Base-by-base conservation (phyloP, 2,329 filamentous ascomycete genomes). In the Colletotrichum eremochloae region DNA sequence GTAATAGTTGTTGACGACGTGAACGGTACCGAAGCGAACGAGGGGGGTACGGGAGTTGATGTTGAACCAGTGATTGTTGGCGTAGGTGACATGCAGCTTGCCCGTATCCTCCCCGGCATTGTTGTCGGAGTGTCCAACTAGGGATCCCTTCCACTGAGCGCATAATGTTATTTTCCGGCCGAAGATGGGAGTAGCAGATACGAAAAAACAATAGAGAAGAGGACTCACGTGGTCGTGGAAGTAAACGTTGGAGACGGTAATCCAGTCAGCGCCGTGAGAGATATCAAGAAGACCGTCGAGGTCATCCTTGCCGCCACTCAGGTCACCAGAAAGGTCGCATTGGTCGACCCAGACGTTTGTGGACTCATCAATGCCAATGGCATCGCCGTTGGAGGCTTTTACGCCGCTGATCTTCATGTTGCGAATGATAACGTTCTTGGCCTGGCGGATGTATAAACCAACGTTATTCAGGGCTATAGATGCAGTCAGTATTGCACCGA, bases 1-100 rank as follows among this genome's bases (percentile, higher is more conserved):
- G 80, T 84, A 88, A 81, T 85, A 87, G 71, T 73, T 76, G 73
- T 80, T 80, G 72, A 79, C 80, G 67, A 83, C 75, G 77, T 92
- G 90, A 9, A 84, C 89, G 9, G 88, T 91, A 12, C 89, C 90
- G 80, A 91, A 92, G 74, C 90, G 88, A 76, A 91, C 79, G 4
- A 86, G 88, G 1, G 90, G 90, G 0, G 82, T 82, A 68, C 90
- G 89, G 31, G 87, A 89, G 83, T 90, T 88, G 75, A 91, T 80
- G 80, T 91, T 91, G 74, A 80, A 76, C 82, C 84, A 91, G 83
- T 88, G 83, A 84, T 91, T 91, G 82, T 90, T 87, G 80, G 85
- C 84, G 78, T 89, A 90, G 33, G 90, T 91, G 36, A 92, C 83
- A 75, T 82, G 86, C 20, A 92, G 81, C 75, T 87, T 84, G 72